A percentile compares a stretch with the other conserved stretches of the same genome.
Conservation (phyloP, 2,329 filamentous ascomycete species). For the Aspergillus texensis region DNA sequence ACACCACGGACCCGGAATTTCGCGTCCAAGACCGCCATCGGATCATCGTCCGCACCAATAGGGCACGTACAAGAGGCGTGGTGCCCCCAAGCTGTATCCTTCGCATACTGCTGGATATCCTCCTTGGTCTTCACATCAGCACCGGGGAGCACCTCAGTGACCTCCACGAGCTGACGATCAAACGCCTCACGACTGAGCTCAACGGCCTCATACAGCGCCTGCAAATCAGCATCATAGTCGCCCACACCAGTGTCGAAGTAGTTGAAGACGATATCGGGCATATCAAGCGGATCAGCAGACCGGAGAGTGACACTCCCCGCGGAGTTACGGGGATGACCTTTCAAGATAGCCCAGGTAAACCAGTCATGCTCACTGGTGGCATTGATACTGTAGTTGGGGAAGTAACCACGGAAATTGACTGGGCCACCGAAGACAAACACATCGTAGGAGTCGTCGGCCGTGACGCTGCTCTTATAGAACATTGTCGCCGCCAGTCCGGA, state of each 20-base stretch:
- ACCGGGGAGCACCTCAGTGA: conserved; percentile 48
- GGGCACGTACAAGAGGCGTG: conserved; percentile 60
- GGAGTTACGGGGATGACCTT: conserved; percentile 64
- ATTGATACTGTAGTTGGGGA: conserved; percentile 46
- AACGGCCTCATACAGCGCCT: conserved; percentile 60
- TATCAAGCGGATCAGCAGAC: conserved; percentile 64
- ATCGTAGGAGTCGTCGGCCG: conserved; percentile 52
- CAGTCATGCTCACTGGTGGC: conserved; percentile 47
- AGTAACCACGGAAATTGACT: conserved; percentile 58
- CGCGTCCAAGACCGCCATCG: conserved; percentile 58
- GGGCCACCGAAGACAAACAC: conserved; percentile 58
- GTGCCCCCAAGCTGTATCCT: conserved; percentile 58
- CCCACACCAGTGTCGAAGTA: conserved; percentile 52
- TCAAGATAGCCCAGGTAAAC: conserved; percentile 55
- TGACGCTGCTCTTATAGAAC: conserved; percentile 37
- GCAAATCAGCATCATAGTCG: conserved; percentile 52
- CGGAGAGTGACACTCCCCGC: conserved; percentile 64
- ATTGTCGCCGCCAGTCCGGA: conserved; percentile 59
- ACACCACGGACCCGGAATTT: conserved; percentile 62
- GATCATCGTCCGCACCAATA: conserved; percentile 58
- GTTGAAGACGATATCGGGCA: conserved; percentile 65
- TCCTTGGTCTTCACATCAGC: conserved; percentile 45
- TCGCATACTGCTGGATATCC: conserved; percentile 52
- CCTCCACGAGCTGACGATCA: conserved; percentile 43
- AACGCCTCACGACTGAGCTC: conserved; percentile 54